Evolutionary conservation across 192 early-diverging fungal species (phyloP).

Genomic region (Podila verticillata): DNA sequence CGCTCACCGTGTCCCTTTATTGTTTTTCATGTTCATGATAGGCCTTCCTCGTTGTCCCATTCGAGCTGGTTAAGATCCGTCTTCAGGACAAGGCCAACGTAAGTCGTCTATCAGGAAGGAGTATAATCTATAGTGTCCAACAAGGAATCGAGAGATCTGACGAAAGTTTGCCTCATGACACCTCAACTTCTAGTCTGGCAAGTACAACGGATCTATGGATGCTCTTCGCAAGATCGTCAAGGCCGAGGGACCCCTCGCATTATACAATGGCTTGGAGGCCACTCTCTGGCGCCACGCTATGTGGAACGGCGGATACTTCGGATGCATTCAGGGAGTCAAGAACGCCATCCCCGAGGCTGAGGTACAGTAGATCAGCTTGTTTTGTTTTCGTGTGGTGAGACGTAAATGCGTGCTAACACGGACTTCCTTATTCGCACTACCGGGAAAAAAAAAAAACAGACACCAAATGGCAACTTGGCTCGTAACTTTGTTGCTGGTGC

Average conservation of each 20-base stretch:
- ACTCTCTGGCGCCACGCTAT: conserved; percentile 93
- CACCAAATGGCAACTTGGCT: conserved; percentile 76
- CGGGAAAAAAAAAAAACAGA: conserved; percentile 30
- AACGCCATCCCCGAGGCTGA: conserved; percentile 81
- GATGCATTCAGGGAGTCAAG: conserved; percentile 78
- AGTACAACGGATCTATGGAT: conserved; percentile 86
- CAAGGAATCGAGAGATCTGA: background rate
- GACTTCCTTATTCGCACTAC: no score
- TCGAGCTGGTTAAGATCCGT: conserved; percentile 96
- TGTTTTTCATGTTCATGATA: background rate
- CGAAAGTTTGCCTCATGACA: background rate
- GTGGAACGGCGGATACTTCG: conserved; percentile 99
- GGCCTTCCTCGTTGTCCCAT: conserved; percentile 88
- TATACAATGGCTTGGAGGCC: conserved; percentile 93
- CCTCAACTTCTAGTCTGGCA: conserved; percentile 69
- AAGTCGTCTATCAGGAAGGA: conserved; percentile 19
- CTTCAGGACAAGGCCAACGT: conserved; percentile 91
- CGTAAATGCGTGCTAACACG: background rate
- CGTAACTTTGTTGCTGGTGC: conserved; percentile 93
- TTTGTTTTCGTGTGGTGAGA: background rate
- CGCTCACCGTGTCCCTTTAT: background rate
- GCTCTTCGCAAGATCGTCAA: conserved; percentile 82
- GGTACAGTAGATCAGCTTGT: conserved; percentile 5
- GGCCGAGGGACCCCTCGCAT: conserved; percentile 81
- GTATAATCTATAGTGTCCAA: background rate